A percentile compares a stretch with the other conserved stretches of the same genome.
phyloP scores from a whole-genome alignment of 148 eudicot species.

The Pharnaceum exiguum region DNA sequence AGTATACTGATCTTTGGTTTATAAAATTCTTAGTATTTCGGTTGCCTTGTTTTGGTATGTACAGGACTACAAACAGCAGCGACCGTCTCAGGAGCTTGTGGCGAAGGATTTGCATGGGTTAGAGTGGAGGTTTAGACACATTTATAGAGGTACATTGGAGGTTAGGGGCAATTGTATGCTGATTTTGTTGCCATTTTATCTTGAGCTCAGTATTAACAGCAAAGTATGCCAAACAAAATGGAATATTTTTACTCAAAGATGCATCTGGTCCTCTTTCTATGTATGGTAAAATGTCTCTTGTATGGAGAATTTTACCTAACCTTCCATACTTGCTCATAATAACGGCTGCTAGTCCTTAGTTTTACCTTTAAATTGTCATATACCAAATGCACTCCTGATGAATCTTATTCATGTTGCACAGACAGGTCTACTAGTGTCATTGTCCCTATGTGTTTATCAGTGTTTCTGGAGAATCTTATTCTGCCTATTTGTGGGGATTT shows the following conservation, averaged over 20 bases:
- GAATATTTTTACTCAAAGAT: neutral
- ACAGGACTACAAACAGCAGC: constrained; percentile 91
- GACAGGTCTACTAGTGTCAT: too few relatives aligned
- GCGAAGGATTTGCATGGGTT: constrained; percentile 90
- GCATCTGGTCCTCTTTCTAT: neutral
- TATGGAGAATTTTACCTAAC: neutral
- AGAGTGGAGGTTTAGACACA: constrained; percentile 92
- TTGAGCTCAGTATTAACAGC: neutral
- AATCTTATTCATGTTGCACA: neutral
- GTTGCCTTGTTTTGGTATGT: neutral
- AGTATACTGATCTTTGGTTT: neutral
- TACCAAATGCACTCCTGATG: neutral
- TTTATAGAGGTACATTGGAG: constrained; percentile 65
- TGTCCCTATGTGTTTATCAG: too few relatives aligned
- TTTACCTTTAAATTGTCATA: neutral
- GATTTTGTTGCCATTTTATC: neutral
- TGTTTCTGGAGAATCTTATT: too few relatives aligned
- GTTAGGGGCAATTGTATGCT: constrained; percentile 11
- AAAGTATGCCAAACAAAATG: neutral
- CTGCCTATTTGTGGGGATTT: too few relatives aligned
- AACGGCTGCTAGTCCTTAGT: neutral
- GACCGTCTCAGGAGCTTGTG: constrained; percentile 96
- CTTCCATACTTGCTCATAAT: neutral
- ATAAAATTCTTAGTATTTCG: neutral
- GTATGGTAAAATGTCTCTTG: neutral